These are phyloP conservation scores for Trebouxia sp. DNA, from an alignment of 139 green algal species.

Conservation along the genomic window DNA sequence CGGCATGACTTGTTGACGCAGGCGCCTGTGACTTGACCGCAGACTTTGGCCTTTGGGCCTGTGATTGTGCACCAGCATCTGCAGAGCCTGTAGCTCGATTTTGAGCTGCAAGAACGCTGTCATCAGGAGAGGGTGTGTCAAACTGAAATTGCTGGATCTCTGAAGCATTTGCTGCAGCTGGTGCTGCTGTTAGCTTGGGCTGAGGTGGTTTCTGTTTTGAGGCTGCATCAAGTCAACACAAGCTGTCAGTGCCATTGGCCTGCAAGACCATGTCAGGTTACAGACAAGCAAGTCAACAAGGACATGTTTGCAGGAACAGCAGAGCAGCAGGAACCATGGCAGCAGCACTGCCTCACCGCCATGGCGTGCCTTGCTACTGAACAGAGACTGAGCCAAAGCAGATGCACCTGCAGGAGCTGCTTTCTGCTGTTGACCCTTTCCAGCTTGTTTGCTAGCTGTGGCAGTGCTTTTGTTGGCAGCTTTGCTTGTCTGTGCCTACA, in stretches of 20 bases:
- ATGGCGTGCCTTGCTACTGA: constrained; percentile 56
- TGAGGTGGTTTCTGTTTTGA: not conserved
- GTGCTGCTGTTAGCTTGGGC: not conserved
- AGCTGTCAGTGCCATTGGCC: not conserved
- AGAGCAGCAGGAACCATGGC: not conserved
- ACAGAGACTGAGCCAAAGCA: constrained; percentile 58
- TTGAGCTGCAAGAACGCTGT: constrained; percentile 54
- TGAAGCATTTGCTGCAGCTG: not conserved
- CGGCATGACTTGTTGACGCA: too few relatives aligned
- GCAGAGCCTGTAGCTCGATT: constrained; percentile 20
- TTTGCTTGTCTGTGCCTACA: constrained; percentile 11
- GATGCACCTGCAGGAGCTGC: constrained; percentile 73
- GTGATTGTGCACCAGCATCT: not conserved
- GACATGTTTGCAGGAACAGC: not conserved
- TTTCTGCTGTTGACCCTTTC: not conserved
- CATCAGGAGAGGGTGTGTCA: constrained; percentile 71
- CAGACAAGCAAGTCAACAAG: too few relatives aligned
- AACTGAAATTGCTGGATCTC: constrained; percentile 56
- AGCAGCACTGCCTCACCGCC: constrained; percentile 52
- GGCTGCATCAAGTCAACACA: not conserved
- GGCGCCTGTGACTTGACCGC: too few relatives aligned
- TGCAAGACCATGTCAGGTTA: too few relatives aligned
- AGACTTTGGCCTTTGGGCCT: too few relatives aligned
- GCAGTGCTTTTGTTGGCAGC: not conserved
- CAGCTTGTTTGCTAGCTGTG: constrained; percentile 4